Conservation (phyloP, 2,329 filamentous ascomycete species). For the Aspergillus phoenicis region DNA sequence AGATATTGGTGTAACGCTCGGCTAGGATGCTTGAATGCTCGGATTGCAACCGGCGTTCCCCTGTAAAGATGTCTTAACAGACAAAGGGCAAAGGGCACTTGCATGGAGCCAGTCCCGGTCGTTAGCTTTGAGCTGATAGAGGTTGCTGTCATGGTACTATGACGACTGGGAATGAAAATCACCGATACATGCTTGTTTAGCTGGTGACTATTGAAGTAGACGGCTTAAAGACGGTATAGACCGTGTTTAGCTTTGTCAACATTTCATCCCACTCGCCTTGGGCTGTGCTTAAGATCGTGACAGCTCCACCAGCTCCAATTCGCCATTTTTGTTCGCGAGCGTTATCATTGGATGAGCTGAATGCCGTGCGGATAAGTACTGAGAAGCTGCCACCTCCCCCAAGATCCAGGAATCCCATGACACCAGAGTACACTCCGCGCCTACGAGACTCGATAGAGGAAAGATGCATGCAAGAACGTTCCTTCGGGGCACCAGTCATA, state of each 20-base stretch:
- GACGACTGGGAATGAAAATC: no score
- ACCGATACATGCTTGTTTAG: no score
- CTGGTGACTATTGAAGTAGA: not conserved
- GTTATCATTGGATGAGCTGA: slow-evolving; percentile 45
- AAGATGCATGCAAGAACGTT: slow-evolving; percentile 84
- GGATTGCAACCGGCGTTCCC: no score
- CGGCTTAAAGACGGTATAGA: slow-evolving; percentile 46
- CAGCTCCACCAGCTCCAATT: slow-evolving; percentile 85
- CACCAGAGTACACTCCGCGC: slow-evolving; percentile 81
- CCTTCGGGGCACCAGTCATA: slow-evolving; percentile 97
- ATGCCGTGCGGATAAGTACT: slow-evolving; percentile 83
- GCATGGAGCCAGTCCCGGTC: no score
- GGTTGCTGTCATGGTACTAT: no score
- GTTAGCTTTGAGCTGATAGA: no score
- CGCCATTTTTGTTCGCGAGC: slow-evolving; percentile 61
- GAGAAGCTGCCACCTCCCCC: slow-evolving; percentile 86
- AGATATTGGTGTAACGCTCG: no score
- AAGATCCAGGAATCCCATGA: slow-evolving; percentile 86
- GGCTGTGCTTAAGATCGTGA: slow-evolving; percentile 80
- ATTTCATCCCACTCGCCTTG: slow-evolving; percentile 89
- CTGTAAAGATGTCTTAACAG: no score
- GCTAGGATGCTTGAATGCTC: no score
- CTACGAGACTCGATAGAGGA: slow-evolving; percentile 64
- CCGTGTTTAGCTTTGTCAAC: slow-evolving; percentile 67
- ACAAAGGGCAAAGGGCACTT: no score